These are phyloP conservation scores for Abrus pulchellus DNA, from an alignment of 306 rosid species.

Conservation along the genomic window DNA sequence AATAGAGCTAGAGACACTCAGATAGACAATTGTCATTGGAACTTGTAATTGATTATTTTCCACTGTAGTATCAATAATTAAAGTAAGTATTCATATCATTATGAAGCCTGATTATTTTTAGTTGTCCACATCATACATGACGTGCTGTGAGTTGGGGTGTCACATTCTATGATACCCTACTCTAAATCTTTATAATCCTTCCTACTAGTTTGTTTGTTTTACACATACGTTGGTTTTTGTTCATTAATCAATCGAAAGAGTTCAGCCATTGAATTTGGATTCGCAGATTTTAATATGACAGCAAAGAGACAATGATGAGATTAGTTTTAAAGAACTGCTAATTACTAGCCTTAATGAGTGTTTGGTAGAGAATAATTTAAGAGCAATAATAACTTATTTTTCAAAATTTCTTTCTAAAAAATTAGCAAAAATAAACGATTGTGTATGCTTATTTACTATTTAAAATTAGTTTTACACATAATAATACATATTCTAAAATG, in stretches of 20 bases:
- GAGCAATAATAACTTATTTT: too few species aligned
- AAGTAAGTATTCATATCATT: constrained; percentile 38
- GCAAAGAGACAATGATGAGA: constrained; percentile 16
- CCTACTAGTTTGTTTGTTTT: constrained; percentile 38
- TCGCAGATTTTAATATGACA: neutral
- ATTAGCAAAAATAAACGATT: too few species aligned
- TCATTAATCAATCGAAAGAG: constrained; percentile 37
- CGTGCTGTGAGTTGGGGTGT: constrained; percentile 42
- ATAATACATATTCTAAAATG: too few species aligned
- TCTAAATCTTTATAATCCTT: constrained; percentile 40
- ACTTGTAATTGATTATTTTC: constrained; percentile 30
- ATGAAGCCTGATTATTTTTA: constrained; percentile 23
- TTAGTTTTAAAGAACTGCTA: constrained; percentile 15
- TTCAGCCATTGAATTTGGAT: constrained; percentile 36
- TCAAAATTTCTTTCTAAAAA: too few species aligned
- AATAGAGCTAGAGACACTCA: constrained; percentile 20
- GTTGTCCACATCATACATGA: constrained; percentile 32
- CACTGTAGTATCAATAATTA: constrained; percentile 4
- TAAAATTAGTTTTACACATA: too few species aligned
- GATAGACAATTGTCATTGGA: constrained; percentile 33
- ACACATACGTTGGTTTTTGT: constrained; percentile 36
- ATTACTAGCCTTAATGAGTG: neutral
- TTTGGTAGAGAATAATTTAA: neutral
- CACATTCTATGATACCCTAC: constrained; percentile 37
- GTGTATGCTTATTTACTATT: too few species aligned